A percentile compares a stretch with the other conserved stretches of the same genome.
phyloP scores from a whole-genome alignment of 2,329 filamentous ascomycete species.

The Tothia fuscella region DNA sequence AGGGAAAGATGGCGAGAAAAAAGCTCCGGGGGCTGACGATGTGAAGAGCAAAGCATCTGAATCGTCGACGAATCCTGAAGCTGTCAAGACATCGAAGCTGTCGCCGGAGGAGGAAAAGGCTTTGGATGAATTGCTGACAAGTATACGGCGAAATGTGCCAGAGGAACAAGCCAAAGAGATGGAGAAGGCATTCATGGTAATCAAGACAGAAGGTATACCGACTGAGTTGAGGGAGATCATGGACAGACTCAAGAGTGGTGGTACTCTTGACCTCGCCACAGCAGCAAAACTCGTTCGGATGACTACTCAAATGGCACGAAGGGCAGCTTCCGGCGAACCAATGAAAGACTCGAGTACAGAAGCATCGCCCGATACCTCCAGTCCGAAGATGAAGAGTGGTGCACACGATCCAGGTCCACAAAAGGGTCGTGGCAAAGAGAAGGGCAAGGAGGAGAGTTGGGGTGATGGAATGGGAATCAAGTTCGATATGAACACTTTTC shows the following conservation, averaged over 20 bases:
- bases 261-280: conserved; percentile 39
- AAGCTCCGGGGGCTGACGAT: conserved; percentile 18
- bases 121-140: conserved; percentile 44
- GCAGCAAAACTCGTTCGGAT: conserved; percentile 50
- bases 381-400: conserved; percentile 29
- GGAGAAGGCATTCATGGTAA: conserved; percentile 43
- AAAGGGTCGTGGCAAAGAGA: conserved; percentile 14
- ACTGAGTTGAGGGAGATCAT: conserved; percentile 53
- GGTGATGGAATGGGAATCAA: conserved; percentile 33
- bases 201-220: conserved; percentile 60
- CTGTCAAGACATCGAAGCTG: conserved; percentile 30
- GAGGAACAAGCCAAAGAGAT: conserved; percentile 48
- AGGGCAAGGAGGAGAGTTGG: conserved; percentile 23
- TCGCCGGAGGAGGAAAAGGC: conserved; percentile 44
- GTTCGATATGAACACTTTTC: conserved; percentile 42
- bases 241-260: conserved; percentile 39
- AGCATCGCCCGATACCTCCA: conserved; percentile 16
- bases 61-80: conserved; percentile 26
- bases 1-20: conserved; percentile 17
- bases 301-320: conserved; percentile 43
- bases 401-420: conserved; percentile 33
- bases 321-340: conserved; percentile 32
- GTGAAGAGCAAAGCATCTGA: conserved; percentile 25
- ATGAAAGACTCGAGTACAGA: conserved; percentile 20
- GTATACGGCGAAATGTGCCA: conserved; percentile 48